A percentile compares a stretch with the other conserved stretches of the same genome.
Evolutionary conservation across 257 asterid species (phyloP).

Genomic region (Verbascum thapsus): DNA sequence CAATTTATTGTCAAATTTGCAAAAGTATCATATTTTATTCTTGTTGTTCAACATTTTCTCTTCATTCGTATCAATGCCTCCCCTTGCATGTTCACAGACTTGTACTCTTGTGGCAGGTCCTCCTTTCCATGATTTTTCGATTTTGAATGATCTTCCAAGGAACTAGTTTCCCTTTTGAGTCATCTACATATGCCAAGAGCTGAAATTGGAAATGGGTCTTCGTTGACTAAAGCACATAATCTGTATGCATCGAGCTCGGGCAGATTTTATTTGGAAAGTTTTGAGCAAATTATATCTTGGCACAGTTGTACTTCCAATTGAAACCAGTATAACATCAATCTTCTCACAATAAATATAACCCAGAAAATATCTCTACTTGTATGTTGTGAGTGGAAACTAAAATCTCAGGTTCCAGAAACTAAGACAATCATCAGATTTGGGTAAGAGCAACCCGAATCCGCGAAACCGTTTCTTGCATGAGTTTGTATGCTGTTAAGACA

Average conservation of each 20-base stretch:
- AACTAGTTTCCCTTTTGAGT: constrained; percentile 36
- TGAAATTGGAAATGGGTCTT: neutral
- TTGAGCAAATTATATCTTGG: constrained; percentile 12
- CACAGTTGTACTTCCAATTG: no score
- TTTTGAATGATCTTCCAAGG: constrained; percentile 63
- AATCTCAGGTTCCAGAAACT: no score
- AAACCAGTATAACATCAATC: no score
- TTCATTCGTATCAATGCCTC: neutral
- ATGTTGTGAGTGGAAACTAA: no score
- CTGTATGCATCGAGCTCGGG: neutral
- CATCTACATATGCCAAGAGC: constrained; percentile 2
- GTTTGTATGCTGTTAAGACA: constrained; percentile 33
- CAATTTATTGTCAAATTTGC: neutral
- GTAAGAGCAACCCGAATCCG: constrained; percentile 37
- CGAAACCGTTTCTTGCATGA: constrained; percentile 41
- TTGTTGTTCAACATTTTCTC: no score
- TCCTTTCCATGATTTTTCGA: constrained; percentile 75
- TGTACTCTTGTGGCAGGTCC: constrained; percentile 54
- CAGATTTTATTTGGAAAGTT: constrained; percentile 14
- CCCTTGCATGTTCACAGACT: neutral
- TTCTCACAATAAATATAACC: no score
- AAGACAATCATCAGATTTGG: neutral
- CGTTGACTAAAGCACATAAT: neutral
- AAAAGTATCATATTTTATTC: neutral
- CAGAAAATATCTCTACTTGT: no score